Evolutionary conservation across 441 rosid species (phyloP), one percentile per base, ranked within the genome.

Genomic region (Pelargonium fulgidum): DNA sequence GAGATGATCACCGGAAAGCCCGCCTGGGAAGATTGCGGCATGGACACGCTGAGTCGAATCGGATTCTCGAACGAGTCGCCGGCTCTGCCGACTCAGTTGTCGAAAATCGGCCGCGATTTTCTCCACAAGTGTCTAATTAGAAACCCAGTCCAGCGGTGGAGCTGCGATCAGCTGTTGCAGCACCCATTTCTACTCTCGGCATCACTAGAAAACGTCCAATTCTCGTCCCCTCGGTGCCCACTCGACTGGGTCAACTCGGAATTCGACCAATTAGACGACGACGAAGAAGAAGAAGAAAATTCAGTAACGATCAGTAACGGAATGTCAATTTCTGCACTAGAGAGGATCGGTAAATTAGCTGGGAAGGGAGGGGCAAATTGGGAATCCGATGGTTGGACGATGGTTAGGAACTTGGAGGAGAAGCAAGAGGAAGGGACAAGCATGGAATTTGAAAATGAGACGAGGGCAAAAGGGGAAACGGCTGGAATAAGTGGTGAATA

Each of bases 1-100:
- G 97, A 88, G 83, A 88, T 90, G 83, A 20, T 87, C 65, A 85
- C 89, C 3, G 92, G 92, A 1, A 81, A 80, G 71, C 89, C 89
- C 0, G 85, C 87, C 10, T 90, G 94, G 92, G 87, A 81, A 68
- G 88, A 83, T 58, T 69, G 16, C 19, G 87, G 91, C 9, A 65
- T 78, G 56, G 73, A 81, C 68, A 77, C 88, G 13, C 73, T 90
- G 68, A 67, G 33, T 70, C 86, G 77, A 65, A 83, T 88, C 59
- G 91, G 87, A 3, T 79, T 69, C 76, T 83, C 94, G 3, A 62
- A 62, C 24, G 84, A 84, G 65, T 4, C 77, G 44, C 94, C 94
- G 0, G 54, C 56, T 22, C 26, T 79, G 11, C 89, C 94, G 0
- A 13, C 44, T 69, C 73, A 6, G 64, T 50, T 88, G 54, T 85